Conservation (phyloP, 768 basidiomycete species). For the Mycena chlorophos region DNA sequence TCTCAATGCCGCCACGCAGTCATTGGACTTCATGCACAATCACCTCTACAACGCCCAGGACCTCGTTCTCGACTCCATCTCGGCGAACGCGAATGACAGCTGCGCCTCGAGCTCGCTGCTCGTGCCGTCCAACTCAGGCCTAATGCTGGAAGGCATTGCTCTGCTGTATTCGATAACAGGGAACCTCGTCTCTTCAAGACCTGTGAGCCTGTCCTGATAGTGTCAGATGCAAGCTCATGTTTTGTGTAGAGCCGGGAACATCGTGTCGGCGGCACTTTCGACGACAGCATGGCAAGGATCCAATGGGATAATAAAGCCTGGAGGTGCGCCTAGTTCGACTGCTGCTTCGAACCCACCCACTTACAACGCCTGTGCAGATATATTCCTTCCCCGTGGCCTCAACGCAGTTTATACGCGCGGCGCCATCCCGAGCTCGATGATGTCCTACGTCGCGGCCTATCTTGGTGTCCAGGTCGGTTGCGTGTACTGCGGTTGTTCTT, state of each 20-base stretch:
- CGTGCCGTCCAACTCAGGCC: not conserved
- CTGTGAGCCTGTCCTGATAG: not conserved
- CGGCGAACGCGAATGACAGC: not conserved
- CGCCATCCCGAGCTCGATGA: not conserved
- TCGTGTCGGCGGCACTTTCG: not conserved
- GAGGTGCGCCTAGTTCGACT: not conserved
- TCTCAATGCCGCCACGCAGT: slow-evolving; percentile 9
- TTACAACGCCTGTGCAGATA: not conserved
- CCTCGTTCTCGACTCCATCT: slow-evolving; percentile 7
- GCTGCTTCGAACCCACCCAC: too few relatives aligned
- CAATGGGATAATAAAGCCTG: not conserved
- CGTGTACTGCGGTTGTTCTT: not conserved
- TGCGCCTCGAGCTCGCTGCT: not conserved
- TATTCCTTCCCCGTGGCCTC: not conserved
- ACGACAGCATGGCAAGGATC: not conserved
- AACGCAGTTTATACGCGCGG: not conserved
- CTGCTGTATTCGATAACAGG: not conserved
- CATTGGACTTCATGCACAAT: slow-evolving; percentile 4
- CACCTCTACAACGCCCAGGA: not conserved
- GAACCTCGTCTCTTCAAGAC: not conserved
- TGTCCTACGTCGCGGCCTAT: not conserved
- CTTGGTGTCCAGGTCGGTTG: not conserved
- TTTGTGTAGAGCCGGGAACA: not conserved
- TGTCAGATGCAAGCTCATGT: not conserved
- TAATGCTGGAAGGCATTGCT: not conserved